A percentile compares a stretch with the other conserved stretches of the same genome.
These are phyloP conservation scores for Styphnolobium japonicum DNA, from an alignment of 306 rosid genomes.

Conservation along the genomic window DNA sequence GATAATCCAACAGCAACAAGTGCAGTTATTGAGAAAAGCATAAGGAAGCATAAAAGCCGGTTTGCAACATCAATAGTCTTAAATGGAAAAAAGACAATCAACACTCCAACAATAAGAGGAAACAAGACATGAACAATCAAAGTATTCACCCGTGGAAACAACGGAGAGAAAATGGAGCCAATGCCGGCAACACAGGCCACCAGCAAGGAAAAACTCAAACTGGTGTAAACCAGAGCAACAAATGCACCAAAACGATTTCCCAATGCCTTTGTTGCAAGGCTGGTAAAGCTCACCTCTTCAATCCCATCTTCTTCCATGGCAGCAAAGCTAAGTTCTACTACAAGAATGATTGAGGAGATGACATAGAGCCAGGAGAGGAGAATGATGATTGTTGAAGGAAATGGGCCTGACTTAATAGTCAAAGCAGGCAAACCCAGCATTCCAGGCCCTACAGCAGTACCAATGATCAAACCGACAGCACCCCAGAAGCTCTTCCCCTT, in stretches of 20 bases:
- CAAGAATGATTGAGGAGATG: conserved; percentile 54
- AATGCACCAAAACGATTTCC: conserved; percentile 42
- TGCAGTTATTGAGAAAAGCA: conserved; percentile 50
- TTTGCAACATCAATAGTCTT: conserved; percentile 45
- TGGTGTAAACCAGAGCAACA: conserved; percentile 45
- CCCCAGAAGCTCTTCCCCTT: conserved; percentile 52
- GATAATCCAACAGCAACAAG: conserved; percentile 49
- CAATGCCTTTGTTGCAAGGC: conserved; percentile 45
- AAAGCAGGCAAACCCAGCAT: conserved; percentile 50
- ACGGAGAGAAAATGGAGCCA: conserved; percentile 41
- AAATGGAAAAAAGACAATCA: conserved; percentile 47
- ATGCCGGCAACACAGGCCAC: conserved; percentile 63
- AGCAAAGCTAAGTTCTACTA: conserved; percentile 54
- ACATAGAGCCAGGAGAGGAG: conserved; percentile 53
- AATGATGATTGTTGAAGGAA: conserved; percentile 57
- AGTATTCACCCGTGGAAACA: conserved; percentile 26
- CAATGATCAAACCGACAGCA: conserved; percentile 54
- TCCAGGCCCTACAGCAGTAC: conserved; percentile 59
- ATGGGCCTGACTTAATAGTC: conserved; percentile 49
- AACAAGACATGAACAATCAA: conserved; percentile 37
- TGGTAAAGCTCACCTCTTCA: conserved; percentile 58
- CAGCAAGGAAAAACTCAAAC: conserved; percentile 45
- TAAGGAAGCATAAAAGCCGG: conserved; percentile 43
- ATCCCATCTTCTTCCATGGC: conserved; percentile 52
- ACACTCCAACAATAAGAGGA: conserved; percentile 33